These are phyloP conservation scores for Fusarium sp. DNA, from an alignment of 2,329 filamentous ascomycete species.

Conservation along the genomic window DNA sequence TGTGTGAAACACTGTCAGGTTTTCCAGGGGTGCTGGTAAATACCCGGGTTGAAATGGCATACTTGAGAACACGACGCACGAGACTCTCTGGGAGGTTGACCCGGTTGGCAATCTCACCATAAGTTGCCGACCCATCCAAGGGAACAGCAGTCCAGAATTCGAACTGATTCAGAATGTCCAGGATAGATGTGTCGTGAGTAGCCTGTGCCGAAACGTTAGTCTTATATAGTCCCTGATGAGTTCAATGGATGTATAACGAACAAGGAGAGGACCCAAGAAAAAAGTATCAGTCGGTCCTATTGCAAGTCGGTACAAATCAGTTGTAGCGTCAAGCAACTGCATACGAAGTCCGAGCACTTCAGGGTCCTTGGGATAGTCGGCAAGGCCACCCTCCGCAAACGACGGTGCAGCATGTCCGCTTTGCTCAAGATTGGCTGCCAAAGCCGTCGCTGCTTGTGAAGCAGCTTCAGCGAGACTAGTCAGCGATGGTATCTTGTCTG, in stretches of 20 bases:
- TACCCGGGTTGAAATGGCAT: conserved; percentile 57
- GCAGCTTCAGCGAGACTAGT: background rate
- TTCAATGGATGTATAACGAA: conserved; percentile 1
- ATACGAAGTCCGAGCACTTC: conserved; percentile 31
- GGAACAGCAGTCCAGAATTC: conserved; percentile 46
- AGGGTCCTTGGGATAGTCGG: conserved; percentile 27
- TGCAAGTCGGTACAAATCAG: conserved; percentile 25
- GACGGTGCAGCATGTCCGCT: conserved; percentile 15
- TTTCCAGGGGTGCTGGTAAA: conserved; percentile 44
- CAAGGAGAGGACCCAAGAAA: conserved; percentile 15
- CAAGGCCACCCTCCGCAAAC: conserved; percentile 18
- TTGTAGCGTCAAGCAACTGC: conserved; percentile 25
- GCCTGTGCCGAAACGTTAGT: background rate
- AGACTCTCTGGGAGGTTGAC: conserved; percentile 57
- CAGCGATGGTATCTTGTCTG: background rate
- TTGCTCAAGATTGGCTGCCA: conserved; percentile 24
- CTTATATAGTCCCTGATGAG: too few species aligned
- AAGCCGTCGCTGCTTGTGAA: background rate
- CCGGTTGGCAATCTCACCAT: conserved; percentile 48
- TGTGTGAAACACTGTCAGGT: conserved; percentile 51
- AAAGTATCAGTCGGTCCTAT: conserved; percentile 26
- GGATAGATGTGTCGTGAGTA: conserved; percentile 20
- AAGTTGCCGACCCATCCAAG: conserved; percentile 38
- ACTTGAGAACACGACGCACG: conserved; percentile 56
- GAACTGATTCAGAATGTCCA: conserved; percentile 45